A percentile compares a stretch with the other conserved stretches of the same genome.
phyloP scores from a whole-genome alignment of 2,329 filamentous ascomycete species.

The Neonectria punicea region DNA sequence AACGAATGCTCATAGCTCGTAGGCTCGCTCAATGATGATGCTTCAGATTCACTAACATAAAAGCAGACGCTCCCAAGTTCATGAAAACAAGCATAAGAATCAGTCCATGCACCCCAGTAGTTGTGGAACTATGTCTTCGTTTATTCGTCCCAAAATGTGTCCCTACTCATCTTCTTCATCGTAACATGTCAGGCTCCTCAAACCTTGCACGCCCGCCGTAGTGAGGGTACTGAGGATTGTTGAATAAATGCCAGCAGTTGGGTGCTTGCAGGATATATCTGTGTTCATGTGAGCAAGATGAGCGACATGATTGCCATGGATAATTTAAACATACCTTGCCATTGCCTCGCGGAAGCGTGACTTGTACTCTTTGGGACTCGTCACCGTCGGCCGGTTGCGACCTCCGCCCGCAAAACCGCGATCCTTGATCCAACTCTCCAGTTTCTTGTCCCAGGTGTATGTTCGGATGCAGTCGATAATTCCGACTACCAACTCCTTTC shows the following conservation, averaged over 20 bases:
- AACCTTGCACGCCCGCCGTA: constrained; percentile 52
- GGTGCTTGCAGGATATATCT: constrained; percentile 79
- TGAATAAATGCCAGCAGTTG: constrained; percentile 80
- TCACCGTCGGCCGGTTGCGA: constrained; percentile 90
- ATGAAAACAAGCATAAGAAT: constrained; percentile 5
- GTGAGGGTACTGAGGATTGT: constrained; percentile 52
- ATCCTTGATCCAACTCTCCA: constrained; percentile 99
- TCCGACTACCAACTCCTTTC: constrained; percentile 92
- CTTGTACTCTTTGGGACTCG: constrained; percentile 97
- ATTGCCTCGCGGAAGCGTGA: constrained; percentile 95
- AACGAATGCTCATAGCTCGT: not conserved
- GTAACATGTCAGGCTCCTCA: constrained; percentile 50
- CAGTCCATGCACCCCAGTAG: not conserved
- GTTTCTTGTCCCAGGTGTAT: constrained; percentile 99
- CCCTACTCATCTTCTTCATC: constrained; percentile 21
- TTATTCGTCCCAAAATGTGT: not conserved
- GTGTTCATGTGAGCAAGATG: constrained; percentile 20
- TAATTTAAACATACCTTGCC: constrained; percentile 75
- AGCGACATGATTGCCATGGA: not conserved
- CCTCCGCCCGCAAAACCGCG: constrained; percentile 82
- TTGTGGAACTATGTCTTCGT: not conserved
- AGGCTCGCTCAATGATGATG: constrained; percentile 1
- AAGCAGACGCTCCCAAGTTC: constrained; percentile 5
- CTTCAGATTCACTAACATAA: not conserved
- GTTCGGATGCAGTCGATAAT: constrained; percentile 99